phyloP scores from a whole-genome alignment of 2,329 filamentous ascomycete species.

The Sarocladium oryzae region DNA sequence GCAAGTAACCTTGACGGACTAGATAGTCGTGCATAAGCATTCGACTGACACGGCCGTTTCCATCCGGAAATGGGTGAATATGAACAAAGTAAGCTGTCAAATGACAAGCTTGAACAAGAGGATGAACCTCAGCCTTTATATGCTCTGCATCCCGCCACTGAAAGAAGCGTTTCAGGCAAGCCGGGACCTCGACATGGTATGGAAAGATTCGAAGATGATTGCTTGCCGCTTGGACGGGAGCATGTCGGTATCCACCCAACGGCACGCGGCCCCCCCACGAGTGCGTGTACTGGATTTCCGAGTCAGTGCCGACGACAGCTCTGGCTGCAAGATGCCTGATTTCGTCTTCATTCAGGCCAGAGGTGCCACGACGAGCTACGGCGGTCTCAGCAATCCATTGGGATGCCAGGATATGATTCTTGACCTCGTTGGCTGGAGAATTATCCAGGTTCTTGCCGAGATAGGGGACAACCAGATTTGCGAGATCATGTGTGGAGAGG shows the following conservation, averaged over 20 bases:
- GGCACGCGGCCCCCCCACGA: neutral
- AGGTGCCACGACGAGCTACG: neutral
- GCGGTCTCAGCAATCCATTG: neutral
- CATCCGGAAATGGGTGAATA: conserved; percentile 19
- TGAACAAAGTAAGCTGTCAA: conserved; percentile 15
- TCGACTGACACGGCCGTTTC: conserved; percentile 17
- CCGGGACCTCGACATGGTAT: conserved; percentile 17
- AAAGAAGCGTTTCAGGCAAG: conserved; percentile 12
- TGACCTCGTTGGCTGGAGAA: neutral
- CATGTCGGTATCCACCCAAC: conserved; percentile 15
- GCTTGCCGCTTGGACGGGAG: conserved; percentile 15
- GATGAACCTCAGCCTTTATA: conserved; percentile 14
- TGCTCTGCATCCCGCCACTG: conserved; percentile 15
- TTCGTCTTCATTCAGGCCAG: neutral
- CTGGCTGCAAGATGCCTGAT: neutral
- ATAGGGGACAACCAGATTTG: neutral
- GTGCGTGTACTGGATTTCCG: neutral
- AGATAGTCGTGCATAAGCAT: conserved; percentile 19
- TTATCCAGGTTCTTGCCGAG: neutral
- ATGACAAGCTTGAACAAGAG: conserved; percentile 17
- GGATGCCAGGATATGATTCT: neutral
- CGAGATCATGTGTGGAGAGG: conserved; percentile 8
- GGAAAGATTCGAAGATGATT: conserved; percentile 17
- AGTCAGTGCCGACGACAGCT: neutral
- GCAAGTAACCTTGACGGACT: conserved; percentile 17